phyloP scores from a whole-genome alignment of 1,284 basidiomycete genomes.

The Cystobasidiaceae sp. region DNA sequence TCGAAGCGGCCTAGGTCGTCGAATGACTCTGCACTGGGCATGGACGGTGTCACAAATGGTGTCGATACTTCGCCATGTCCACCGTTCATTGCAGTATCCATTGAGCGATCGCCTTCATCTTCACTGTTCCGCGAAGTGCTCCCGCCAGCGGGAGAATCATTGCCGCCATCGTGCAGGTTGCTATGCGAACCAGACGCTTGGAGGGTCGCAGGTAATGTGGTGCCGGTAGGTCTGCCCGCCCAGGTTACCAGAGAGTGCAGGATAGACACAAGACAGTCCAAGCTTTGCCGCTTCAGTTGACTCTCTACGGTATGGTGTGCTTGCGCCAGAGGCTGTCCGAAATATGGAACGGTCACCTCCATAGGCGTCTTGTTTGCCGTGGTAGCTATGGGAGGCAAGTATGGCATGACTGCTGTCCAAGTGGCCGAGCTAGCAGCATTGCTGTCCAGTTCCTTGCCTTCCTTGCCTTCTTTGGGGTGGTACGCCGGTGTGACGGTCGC shows the following conservation, averaged over 20 bases:
- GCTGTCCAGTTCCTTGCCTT: constrained; percentile 22
- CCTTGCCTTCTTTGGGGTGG: constrained; percentile 19
- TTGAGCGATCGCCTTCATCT: constrained; percentile 20
- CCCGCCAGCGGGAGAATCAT: constrained; percentile 35
- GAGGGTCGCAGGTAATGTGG: constrained; percentile 29
- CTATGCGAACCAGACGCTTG: constrained; percentile 1
- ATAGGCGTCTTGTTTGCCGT: constrained; percentile 20
- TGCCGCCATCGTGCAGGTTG: constrained; percentile 37
- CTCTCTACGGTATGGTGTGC: constrained; percentile 63
- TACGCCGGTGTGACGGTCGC: constrained; percentile 26
- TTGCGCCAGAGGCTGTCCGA: constrained; percentile 53
- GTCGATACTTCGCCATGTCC: neutral
- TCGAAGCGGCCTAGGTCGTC: constrained; percentile 94
- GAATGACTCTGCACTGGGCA: constrained; percentile 10
- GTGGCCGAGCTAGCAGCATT: constrained; percentile 18
- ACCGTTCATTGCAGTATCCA: constrained; percentile 2
- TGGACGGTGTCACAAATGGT: neutral
- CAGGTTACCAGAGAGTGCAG: constrained; percentile 82
- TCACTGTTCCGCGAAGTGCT: constrained; percentile 27
- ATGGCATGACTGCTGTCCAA: constrained; percentile 25
- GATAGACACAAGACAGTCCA: constrained; percentile 82
- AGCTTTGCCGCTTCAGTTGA: constrained; percentile 76
- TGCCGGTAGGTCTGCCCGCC: constrained; percentile 52
- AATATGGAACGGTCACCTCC: constrained; percentile 35
- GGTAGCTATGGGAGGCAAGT: constrained; percentile 9